These are phyloP conservation scores for Ramalina peruviana DNA, from an alignment of 495 filamentous ascomycete genomes.

Conservation along the genomic window DNA sequence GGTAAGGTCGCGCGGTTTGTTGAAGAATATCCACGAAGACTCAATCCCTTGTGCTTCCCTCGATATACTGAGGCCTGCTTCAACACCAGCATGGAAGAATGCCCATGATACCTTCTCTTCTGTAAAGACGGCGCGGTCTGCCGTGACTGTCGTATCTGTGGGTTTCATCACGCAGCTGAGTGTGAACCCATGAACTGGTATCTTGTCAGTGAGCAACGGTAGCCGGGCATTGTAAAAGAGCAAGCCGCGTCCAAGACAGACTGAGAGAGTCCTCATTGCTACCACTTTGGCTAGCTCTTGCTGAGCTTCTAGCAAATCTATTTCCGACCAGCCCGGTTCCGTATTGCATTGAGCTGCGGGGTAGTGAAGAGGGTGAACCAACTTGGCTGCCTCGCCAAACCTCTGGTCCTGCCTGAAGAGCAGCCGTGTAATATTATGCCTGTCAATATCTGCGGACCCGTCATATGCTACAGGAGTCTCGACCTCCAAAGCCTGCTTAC, in stretches of 20 bases:
- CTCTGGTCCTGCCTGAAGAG: slow-evolving; percentile 87
- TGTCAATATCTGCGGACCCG: slow-evolving; percentile 58
- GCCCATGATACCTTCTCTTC: slow-evolving; percentile 97
- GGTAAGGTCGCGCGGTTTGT: slow-evolving; percentile 82
- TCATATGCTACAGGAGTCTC: slow-evolving; percentile 48
- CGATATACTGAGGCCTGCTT: slow-evolving; percentile 80
- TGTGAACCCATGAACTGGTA: slow-evolving; percentile 74
- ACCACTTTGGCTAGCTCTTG: slow-evolving; percentile 76
- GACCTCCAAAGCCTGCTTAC: slow-evolving; percentile 43
- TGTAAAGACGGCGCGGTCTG: slow-evolving; percentile 66
- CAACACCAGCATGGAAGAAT: slow-evolving; percentile 92
- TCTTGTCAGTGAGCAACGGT: slow-evolving; percentile 81
- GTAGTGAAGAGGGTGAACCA: slow-evolving; percentile 66
- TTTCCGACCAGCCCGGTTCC: slow-evolving; percentile 67
- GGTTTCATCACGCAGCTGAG: slow-evolving; percentile 82
- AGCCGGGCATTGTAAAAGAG: slow-evolving; percentile 70
- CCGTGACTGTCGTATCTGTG: slow-evolving; percentile 72
- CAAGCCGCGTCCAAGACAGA: slow-evolving; percentile 71
- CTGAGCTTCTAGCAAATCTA: slow-evolving; percentile 81
- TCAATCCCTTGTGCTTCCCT: slow-evolving; percentile 85
- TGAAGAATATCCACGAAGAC: slow-evolving; percentile 96
- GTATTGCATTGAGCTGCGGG: slow-evolving; percentile 63
- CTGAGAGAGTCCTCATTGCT: slow-evolving; percentile 73
- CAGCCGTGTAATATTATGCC: slow-evolving; percentile 65
- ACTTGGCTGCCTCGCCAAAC: slow-evolving; percentile 60